Percentiles rank a stretch among this genome's conserved stretches.
phyloP scores from a whole-genome alignment of 345 rosid genomes.

The Capsella bursapastoris region DNA sequence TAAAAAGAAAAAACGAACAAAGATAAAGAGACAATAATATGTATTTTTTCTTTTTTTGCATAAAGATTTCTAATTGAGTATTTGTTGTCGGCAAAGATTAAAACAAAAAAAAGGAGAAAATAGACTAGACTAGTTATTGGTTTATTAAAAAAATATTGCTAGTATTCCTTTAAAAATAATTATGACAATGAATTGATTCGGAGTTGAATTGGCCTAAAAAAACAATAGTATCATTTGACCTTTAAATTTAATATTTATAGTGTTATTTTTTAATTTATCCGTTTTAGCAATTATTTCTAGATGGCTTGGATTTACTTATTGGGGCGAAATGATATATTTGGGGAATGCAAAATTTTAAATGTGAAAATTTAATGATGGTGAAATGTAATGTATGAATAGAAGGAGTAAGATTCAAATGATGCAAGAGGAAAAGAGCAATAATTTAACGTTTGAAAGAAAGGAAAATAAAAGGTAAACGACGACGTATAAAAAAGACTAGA shows the following conservation, averaged over 20 bases:
- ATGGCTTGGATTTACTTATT: neutral
- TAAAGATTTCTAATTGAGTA: neutral
- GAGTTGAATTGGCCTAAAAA: neutral
- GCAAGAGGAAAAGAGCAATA: neutral
- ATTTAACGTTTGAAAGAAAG: neutral
- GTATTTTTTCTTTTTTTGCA: too few species aligned
- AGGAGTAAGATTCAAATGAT: constrained; percentile 4
- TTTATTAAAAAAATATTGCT: neutral
- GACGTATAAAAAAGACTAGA: constrained; percentile 9
- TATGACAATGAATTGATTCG: neutral
- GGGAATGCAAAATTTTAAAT: neutral
- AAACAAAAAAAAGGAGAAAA: neutral
- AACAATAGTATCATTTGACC: neutral
- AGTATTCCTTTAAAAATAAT: neutral
- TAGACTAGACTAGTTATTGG: neutral
- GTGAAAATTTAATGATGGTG: neutral
- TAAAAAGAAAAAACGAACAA: too few species aligned
- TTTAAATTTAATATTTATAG: neutral
- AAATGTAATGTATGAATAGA: neutral
- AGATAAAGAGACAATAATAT: too few species aligned
- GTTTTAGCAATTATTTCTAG: neutral
- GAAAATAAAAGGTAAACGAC: constrained; percentile 5
- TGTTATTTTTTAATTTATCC: neutral
- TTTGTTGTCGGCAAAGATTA: neutral
- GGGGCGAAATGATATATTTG: neutral